Conservation (phyloP, 192 early-diverging fungal genomes). For the Podila verticillata region DNA sequence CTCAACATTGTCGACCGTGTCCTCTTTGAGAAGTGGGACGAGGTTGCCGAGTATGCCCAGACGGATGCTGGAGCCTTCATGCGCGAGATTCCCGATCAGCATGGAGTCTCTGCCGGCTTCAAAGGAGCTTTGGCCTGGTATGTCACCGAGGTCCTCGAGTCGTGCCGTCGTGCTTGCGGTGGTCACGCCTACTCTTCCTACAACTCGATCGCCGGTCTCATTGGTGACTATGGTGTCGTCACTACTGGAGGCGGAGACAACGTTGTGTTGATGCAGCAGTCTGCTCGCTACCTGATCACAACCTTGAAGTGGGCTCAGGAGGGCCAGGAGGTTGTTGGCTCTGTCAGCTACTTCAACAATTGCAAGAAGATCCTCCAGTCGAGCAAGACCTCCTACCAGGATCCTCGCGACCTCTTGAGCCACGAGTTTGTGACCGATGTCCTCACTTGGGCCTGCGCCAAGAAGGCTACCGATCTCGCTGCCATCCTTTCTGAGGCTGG, state of each 20-base stretch:
- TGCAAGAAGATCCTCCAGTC: conserved; percentile 40
- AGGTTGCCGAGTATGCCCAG: conserved; percentile 54
- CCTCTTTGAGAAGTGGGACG: conserved; percentile 44
- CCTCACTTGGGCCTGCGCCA: conserved; percentile 53
- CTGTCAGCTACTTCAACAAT: conserved; percentile 54
- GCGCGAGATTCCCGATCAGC: conserved; percentile 62
- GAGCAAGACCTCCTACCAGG: conserved; percentile 36
- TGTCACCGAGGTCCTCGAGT: conserved; percentile 59
- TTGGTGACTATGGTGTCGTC: conserved; percentile 69
- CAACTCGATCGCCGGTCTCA: conserved; percentile 69
- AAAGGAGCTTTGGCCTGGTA: conserved; percentile 64
- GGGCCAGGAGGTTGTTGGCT: conserved; percentile 44
- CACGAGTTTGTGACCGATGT: conserved; percentile 48
- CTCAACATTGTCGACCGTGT: conserved; percentile 51
- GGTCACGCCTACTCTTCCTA: conserved; percentile 75
- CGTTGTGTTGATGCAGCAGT: conserved; percentile 56
- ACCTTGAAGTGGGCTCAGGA: conserved; percentile 41
- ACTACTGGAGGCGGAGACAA: conserved; percentile 66
- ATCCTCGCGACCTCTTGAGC: conserved; percentile 51
- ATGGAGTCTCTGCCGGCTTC: conserved; percentile 66
- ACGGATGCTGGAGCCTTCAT: conserved; percentile 58
- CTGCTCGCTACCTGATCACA: conserved; percentile 56
- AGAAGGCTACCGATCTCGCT: conserved; percentile 39
- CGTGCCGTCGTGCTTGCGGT: conserved; percentile 63
- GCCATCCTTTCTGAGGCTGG: conserved; percentile 23